These are phyloP conservation scores for Teunomyces atbi DNA, from an alignment of 805 yeast genomes.

Conservation along the genomic window DNA sequence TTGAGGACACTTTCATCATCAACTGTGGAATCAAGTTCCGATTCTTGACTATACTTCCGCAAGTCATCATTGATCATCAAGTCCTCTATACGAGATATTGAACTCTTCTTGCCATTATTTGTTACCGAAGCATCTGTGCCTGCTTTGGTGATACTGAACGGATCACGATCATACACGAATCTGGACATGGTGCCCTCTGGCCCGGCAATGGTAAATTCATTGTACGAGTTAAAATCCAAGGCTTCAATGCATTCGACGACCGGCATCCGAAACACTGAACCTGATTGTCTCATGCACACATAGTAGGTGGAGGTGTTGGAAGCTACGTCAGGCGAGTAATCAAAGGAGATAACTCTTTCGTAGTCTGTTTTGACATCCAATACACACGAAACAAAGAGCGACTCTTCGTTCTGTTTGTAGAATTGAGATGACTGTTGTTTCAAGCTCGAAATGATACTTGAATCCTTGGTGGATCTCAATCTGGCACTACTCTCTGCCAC, in stretches of 20 bases:
- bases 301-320: conserved; percentile 59
- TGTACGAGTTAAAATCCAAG: conserved; percentile 63
- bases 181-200: conserved; percentile 52
- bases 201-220: conserved; percentile 62
- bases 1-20: conserved; percentile 27
- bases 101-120: not conserved
- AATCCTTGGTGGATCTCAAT: conserved; percentile 6
- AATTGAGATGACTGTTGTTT: conserved; percentile 38
- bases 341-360: conserved; percentile 83
- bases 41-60: conserved; percentile 14
- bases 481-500: not conserved
- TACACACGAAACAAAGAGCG: conserved; percentile 73
- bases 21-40: conserved; percentile 24
- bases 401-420: conserved; percentile 46
- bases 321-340: conserved; percentile 60
- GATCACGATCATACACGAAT: conserved; percentile 30
- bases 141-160: not conserved
- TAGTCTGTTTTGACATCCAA: conserved; percentile 70
- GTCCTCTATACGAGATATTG: not conserved
- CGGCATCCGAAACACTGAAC: conserved; percentile 79
- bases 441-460: conserved; percentile 19
- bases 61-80: conserved; percentile 11
- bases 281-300: conserved; percentile 89
- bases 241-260: conserved; percentile 65
- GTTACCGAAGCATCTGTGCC: not conserved